These are phyloP conservation scores for Claviceps africana DNA, from an alignment of 2,329 filamentous ascomycete genomes.

Conservation along the genomic window DNA sequence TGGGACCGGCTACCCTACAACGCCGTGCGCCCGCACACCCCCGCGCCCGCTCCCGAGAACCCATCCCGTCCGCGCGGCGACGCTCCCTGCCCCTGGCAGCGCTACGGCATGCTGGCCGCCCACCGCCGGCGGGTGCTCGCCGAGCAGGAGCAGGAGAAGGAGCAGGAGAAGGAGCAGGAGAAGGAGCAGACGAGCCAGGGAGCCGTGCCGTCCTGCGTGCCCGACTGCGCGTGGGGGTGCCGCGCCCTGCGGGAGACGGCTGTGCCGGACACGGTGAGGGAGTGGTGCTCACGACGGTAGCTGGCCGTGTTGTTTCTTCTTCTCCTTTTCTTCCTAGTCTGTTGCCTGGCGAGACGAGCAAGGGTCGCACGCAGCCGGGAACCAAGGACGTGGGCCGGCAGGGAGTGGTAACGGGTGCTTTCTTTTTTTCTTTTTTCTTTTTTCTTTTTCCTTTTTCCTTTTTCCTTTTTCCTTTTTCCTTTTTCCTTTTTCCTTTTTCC, in stretches of 20 bases:
- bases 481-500: no score
- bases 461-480: no score
- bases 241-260: background rate
- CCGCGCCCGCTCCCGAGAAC: no score
- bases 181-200: slow-evolving; percentile 2
- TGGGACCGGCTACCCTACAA: background rate
- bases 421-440: no score
- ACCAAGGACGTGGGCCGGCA: no score
- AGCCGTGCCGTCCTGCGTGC: slow-evolving; percentile 2
- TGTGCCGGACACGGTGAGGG: background rate
- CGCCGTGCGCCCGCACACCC: no score
- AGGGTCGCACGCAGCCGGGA: background rate
- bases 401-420: no score
- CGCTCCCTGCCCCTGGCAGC: slow-evolving; percentile 12
- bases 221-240: slow-evolving; percentile 9
- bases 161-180: slow-evolving; percentile 2
- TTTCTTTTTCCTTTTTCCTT: no score
- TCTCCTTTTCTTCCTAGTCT: background rate
- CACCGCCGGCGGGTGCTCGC: slow-evolving; percentile 10
- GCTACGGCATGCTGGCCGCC: slow-evolving; percentile 12
- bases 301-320: background rate
- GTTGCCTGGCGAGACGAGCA: background rate
- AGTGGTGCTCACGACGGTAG: background rate
- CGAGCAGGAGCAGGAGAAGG: no score
- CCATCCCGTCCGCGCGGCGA: no score